Evolutionary conservation across 306 rosid genomes (phyloP).

Genomic region (Elaeagnus macrophylla): DNA sequence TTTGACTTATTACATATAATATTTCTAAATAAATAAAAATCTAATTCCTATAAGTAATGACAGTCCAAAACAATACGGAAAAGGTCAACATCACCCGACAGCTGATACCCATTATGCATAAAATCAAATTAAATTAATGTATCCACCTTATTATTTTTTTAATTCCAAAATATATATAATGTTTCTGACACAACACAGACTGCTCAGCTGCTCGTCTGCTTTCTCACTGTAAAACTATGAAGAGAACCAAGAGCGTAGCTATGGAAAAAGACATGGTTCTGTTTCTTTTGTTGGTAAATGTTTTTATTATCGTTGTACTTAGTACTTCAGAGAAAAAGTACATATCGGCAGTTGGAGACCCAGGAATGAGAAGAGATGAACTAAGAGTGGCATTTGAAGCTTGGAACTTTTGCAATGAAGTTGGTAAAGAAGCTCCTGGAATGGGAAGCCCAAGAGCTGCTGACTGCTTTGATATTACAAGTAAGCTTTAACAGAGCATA

Average conservation of each 20-base stretch:
- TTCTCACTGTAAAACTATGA: slow-evolving; percentile 6
- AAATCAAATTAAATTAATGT: too few relatives aligned
- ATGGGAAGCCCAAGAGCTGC: slow-evolving; percentile 86
- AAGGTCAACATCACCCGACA: too few relatives aligned
- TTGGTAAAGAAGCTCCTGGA: slow-evolving; percentile 63
- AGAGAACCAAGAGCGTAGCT: not conserved
- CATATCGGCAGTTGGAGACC: slow-evolving; percentile 65
- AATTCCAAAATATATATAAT: too few relatives aligned
- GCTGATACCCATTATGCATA: too few relatives aligned
- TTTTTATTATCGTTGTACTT: slow-evolving; percentile 19
- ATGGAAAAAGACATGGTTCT: slow-evolving; percentile 24
- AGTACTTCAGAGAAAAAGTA: slow-evolving; percentile 13
- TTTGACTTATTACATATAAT: too few relatives aligned
- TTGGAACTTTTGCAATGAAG: slow-evolving; percentile 95
- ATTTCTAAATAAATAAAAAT: too few relatives aligned
- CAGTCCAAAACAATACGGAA: too few relatives aligned
- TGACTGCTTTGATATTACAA: slow-evolving; percentile 64
- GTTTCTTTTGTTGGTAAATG: slow-evolving; percentile 23
- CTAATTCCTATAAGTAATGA: too few relatives aligned
- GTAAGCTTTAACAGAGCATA: slow-evolving; percentile 18
- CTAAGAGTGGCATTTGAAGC: slow-evolving; percentile 78
- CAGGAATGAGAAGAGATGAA: slow-evolving; percentile 71
- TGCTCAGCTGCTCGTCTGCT: not conserved
- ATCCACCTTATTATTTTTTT: too few relatives aligned
- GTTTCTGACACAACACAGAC: too few relatives aligned